Conservation (phyloP, 148 eudicot species). For the Vaccinium corymbosum region DNA sequence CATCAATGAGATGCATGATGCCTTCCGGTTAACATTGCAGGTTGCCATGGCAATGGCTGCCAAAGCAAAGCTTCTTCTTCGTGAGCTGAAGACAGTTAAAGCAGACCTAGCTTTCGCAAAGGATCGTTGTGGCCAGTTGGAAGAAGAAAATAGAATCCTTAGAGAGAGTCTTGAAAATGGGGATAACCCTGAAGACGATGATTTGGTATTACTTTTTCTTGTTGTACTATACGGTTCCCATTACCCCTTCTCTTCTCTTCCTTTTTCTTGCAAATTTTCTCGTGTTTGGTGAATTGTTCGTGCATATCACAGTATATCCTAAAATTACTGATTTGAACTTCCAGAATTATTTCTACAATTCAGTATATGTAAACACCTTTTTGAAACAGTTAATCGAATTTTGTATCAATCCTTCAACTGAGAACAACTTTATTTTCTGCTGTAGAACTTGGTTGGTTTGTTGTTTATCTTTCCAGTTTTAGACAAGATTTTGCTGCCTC, state of each 20-base stretch:
- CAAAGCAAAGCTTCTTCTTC: slow-evolving; percentile 75
- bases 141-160: slow-evolving; percentile 72
- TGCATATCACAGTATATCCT: not conserved
- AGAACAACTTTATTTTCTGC: not conserved
- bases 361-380: not conserved
- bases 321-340: not conserved
- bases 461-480: not conserved
- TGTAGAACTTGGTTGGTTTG: not conserved
- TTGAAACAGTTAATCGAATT: not conserved
- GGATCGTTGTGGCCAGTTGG: slow-evolving; percentile 85
- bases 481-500: not conserved
- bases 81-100: slow-evolving; percentile 87
- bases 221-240: not conserved
- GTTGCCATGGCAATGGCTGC: slow-evolving; percentile 94
- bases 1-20: slow-evolving; percentile 20
- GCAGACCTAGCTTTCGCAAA: slow-evolving; percentile 90
- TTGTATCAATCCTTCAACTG: not conserved
- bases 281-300: not conserved
- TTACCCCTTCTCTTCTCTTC: not conserved
- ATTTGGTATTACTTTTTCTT: slow-evolving; percentile 42
- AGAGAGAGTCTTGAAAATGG: slow-evolving; percentile 72
- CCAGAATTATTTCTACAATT: not conserved
- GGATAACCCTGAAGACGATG: slow-evolving; percentile 73
- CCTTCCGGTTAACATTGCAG: slow-evolving; percentile 34
- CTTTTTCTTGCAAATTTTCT: too few species aligned